phyloP scores from a whole-genome alignment of 306 rosid species.

The Astragalus glycyphyllos region DNA sequence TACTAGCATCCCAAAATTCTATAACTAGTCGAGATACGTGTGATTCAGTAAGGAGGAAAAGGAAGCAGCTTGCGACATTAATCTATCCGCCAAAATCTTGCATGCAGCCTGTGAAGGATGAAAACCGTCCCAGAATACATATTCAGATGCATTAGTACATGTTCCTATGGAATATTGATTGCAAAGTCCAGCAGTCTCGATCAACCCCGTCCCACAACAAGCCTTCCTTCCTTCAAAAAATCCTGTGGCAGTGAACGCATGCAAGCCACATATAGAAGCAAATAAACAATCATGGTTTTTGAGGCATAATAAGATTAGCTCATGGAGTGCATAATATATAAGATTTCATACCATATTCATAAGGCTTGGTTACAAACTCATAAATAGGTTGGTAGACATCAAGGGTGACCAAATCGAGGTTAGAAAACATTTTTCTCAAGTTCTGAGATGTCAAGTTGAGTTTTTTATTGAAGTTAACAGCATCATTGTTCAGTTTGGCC shows the following conservation, averaged over 20 bases:
- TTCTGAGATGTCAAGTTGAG: background rate
- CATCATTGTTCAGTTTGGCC: background rate
- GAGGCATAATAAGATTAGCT: too few relatives aligned
- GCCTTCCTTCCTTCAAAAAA: constrained; percentile 68
- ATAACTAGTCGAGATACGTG: too few relatives aligned
- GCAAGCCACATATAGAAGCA: constrained; percentile 3
- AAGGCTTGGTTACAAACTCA: constrained; percentile 59
- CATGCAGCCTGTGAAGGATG: constrained; percentile 79
- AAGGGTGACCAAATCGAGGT: constrained; percentile 5
- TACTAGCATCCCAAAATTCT: too few relatives aligned
- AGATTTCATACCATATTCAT: constrained; percentile 7
- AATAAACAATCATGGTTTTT: background rate
- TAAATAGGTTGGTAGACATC: constrained; percentile 68
- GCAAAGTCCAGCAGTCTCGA: constrained; percentile 67
- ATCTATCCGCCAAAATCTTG: constrained; percentile 45
- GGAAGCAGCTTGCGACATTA: too few relatives aligned
- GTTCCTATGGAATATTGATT: constrained; percentile 62
- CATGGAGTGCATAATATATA: too few relatives aligned
- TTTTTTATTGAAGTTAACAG: background rate
- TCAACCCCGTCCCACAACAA: constrained; percentile 76
- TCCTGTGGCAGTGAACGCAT: constrained; percentile 44
- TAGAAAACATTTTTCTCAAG: background rate
- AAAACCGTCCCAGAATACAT: constrained; percentile 81
- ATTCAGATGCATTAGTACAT: constrained; percentile 74
- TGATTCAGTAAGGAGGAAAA: too few relatives aligned